These are phyloP conservation scores for Vitis hybrid DNA, from an alignment of 177 flowering plant genomes.

Conservation along the genomic window DNA sequence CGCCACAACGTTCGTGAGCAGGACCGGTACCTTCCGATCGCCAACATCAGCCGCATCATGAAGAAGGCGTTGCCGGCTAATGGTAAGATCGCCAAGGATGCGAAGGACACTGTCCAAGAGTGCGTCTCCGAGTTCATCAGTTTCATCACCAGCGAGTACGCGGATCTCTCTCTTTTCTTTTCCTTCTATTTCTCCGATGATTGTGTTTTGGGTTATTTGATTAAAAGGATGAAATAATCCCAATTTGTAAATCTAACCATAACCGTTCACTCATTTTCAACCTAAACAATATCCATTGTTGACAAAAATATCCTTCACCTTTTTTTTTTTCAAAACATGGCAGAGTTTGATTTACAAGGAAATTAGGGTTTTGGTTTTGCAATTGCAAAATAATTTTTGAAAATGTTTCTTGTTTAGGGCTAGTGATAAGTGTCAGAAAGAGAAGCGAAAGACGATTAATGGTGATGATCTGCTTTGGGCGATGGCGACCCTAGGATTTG, in stretches of 20 bases:
- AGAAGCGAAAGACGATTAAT: slow-evolving; percentile 18
- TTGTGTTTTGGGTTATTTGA: too few species aligned
- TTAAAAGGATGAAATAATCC: too few species aligned
- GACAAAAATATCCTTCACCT: too few species aligned
- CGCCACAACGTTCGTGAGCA: slow-evolving; percentile 17
- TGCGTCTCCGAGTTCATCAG: slow-evolving; percentile 31
- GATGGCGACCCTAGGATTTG: slow-evolving; percentile 26
- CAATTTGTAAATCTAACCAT: too few species aligned
- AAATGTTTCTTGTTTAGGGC: slow-evolving; percentile 15
- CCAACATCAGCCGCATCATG: slow-evolving; percentile 30
- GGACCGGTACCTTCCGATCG: slow-evolving; percentile 25
- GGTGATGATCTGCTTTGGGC: slow-evolving; percentile 16
- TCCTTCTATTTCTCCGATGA: too few species aligned
- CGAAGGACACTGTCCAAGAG: slow-evolving; percentile 29
- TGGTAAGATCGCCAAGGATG: slow-evolving; percentile 30
- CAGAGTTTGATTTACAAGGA: neutral
- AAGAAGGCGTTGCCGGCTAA: slow-evolving; percentile 24
- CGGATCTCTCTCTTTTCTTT: neutral
- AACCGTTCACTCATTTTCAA: too few species aligned
- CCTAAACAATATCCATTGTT: too few species aligned
- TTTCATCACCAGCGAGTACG: slow-evolving; percentile 27
- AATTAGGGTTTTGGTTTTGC: neutral
- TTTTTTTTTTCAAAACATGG: too few species aligned
- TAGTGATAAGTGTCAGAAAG: slow-evolving; percentile 29
- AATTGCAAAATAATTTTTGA: slow-evolving; percentile 1